phyloP scores from a whole-genome alignment of 2,329 filamentous ascomycete species.

The Sporothrix globosa region DNA sequence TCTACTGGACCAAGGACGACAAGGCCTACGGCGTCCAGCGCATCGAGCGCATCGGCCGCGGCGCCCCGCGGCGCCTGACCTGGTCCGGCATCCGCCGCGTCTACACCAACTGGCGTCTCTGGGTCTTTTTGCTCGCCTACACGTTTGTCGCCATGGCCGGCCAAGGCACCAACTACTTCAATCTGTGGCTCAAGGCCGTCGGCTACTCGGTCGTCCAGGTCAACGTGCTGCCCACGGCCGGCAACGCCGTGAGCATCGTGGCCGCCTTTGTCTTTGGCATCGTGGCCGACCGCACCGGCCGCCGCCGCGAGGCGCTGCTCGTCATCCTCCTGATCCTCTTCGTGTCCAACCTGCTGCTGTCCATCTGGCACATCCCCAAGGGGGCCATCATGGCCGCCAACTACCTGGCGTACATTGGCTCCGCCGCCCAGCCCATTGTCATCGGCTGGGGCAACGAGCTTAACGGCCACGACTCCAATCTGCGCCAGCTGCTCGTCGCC shows the following conservation, averaged over 20 bases:
- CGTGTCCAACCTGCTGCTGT: conserved; percentile 37
- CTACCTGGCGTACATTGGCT: conserved; percentile 37
- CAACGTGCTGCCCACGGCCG: conserved; percentile 55
- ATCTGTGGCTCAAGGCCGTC: conserved; percentile 55
- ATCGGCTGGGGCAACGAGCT: conserved; percentile 38
- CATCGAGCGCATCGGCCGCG: conserved; percentile 38
- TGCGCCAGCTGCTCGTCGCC: conserved; percentile 37
- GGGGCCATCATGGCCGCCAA: conserved; percentile 36
- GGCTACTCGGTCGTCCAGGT: conserved; percentile 53
- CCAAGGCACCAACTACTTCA: conserved; percentile 50
- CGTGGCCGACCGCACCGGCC: conserved; percentile 36
- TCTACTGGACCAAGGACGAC: conserved; percentile 34
- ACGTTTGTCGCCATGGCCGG: conserved; percentile 33
- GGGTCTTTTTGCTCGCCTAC: conserved; percentile 67
- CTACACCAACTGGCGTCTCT: conserved; percentile 83
- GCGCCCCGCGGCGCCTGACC: conserved; percentile 47
- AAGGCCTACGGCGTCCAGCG: conserved; percentile 37
- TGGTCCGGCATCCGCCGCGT: conserved; percentile 69
- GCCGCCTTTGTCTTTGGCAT: conserved; percentile 47
- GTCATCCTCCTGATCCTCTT: conserved; percentile 34
- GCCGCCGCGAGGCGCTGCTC: conserved; percentile 34
- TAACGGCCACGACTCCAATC: conserved; percentile 35
- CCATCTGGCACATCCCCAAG: conserved; percentile 37
- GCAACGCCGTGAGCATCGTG: conserved; percentile 52
- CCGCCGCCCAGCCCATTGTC: conserved; percentile 38